Evolutionary conservation across 768 basidiomycete species (phyloP), one percentile per base, ranked within the genome.

Genomic region (Hericium alpestre): DNA sequence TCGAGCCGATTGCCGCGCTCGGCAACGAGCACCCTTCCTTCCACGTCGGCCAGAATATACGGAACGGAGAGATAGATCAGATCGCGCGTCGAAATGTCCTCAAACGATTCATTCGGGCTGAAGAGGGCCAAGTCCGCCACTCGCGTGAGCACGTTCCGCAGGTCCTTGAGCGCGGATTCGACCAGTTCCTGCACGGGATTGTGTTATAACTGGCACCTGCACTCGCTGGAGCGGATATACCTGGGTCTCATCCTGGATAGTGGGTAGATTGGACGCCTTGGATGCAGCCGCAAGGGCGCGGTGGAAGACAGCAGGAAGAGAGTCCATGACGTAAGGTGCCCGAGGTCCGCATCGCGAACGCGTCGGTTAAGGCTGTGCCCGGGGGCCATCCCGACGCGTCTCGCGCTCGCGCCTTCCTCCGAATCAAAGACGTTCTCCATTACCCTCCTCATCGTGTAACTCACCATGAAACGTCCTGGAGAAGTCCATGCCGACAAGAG

Each of bases 21-120:
- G 2, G 71, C 75, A 1, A 84, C 75, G 66, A 74, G 74, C 41
- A 81, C 67, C 48, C 84, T 80, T 48, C 80, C 77, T 63, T 83
- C 77, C 25, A 87, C 76, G 61, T 92, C 85, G 18, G 85, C 80
- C 38, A 74, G 66, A 20, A 83, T 76, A 65, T 78, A 93, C 0
- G 87, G 84, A 4, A 90, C 81, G 41, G 83, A 74, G 11, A 95
- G 74, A 69, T 90, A 93, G 1, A 85, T 71, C 38, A 93, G 71
- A 71, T 93, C 82, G 38, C 75, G 71, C 1, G 91, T 90, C 2
- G 87, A 75, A 56, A 95, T 82, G 67, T 95, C 92, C 48, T 91
- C 87, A 16, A 93, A 72, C 0, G 75, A 76, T 65, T 95, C 92
- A 64, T 94, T 94, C 3, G 84, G 74, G 57, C 90, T 93, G 72